Evolutionary conservation across 1,139 yeast species (phyloP), one percentile per base, ranked within the genome.

Genomic region (Hansenula sp.): DNA sequence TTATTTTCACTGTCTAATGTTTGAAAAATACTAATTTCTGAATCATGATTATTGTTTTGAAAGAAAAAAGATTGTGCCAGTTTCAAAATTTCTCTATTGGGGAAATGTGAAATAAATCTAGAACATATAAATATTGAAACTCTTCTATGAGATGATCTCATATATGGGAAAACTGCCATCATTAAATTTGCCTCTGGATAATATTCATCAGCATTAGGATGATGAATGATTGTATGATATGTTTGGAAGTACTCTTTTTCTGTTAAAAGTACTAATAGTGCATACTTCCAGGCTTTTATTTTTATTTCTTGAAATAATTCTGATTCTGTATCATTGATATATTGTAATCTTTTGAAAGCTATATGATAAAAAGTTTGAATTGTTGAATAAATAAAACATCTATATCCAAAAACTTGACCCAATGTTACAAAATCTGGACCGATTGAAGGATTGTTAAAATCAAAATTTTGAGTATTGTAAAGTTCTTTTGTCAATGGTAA

Each of bases 311-410:
- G 10, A 13, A 17, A 16, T 3, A 28, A 13, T 8, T 28, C 15
- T 36, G 38, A 36, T 2, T 27, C 9, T 2, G 10, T 7, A 16
- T 18, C 38, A 13, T 27, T 16, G 2, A 36, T 18, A 11, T 27
- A 17, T 36, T 27, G 9, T 13, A 36, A 36, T 36, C 38, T 46
- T 27, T 50, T 47, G 25, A 16, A 43, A 32, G 49, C 44, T 15
- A 50, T 35, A 38, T 50, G 50, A 19, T 50, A 48, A 28, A 50
- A 44, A 2, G 50, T 42, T 31, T 45, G 36, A n/a, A 50, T 48
- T 9, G 29, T 36, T 3, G 44, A 42, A 19, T 39, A 33, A 2
- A 48, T 33, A 16, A 44, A 24, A 30, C 36, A 45, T n/a, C 53
- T 43, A 36, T 44, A 6, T 2, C 45, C 44, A n/a, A 43, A 12